Evolutionary conservation across 1,139 yeast species (phyloP).

Genomic region (Blastobotrys apis): DNA sequence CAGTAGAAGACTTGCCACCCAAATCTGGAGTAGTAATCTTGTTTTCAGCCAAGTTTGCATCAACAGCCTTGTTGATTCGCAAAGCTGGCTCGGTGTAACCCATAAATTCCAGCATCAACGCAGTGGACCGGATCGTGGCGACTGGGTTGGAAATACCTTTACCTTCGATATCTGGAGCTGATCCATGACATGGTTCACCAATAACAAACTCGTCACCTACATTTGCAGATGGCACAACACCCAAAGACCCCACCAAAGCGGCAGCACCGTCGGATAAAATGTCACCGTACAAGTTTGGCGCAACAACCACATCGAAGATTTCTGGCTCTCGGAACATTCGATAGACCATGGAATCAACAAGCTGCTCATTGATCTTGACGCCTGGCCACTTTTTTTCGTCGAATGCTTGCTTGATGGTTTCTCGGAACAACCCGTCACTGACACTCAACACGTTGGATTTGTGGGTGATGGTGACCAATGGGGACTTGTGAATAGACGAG

Average conservation of each 20-base stretch:
- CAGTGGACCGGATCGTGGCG: conserved; percentile 96
- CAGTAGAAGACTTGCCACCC: conserved; percentile 85
- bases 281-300: conserved; percentile 97
- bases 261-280: conserved; percentile 98
- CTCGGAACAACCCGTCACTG: conserved; percentile 95
- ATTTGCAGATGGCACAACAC: conserved; percentile 97
- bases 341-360: conserved; percentile 98
- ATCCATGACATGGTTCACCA: conserved; percentile 99
- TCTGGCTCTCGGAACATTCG: conserved; percentile 98
- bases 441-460: conserved; percentile 91
- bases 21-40: conserved; percentile 86
- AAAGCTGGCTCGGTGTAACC: conserved; percentile 90
- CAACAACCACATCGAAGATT: conserved; percentile 94
- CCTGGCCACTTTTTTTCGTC: conserved; percentile 50
- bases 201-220: conserved; percentile 95
- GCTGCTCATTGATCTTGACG: conserved; percentile 73
- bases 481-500: conserved; percentile 43
- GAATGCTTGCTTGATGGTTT: conserved; percentile 74
- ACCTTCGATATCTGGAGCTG: conserved; percentile 98
- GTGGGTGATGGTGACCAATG: conserved; percentile 89
- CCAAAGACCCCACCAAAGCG: conserved; percentile 95
- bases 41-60: conserved; percentile 82
- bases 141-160: conserved; percentile 92
- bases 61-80: conserved; percentile 88
- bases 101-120: conserved; percentile 94